phyloP scores from a whole-genome alignment of 768 basidiomycete species.

The Trametes punicea region DNA sequence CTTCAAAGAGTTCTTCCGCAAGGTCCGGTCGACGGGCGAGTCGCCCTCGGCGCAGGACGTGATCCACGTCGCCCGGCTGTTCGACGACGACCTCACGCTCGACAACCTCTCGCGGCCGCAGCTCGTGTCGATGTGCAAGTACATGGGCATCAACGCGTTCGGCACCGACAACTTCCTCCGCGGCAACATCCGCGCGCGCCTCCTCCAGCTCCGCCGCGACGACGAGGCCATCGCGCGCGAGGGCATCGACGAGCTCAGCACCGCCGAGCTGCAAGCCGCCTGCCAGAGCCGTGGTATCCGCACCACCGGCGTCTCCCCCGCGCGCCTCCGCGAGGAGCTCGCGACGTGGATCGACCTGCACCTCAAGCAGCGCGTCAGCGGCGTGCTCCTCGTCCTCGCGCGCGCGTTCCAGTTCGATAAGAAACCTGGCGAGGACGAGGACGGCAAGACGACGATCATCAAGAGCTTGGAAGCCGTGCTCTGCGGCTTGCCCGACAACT shows the following conservation, averaged over 20 bases:
- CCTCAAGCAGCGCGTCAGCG: constrained; percentile 85
- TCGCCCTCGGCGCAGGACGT: constrained; percentile 85
- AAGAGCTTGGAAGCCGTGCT: constrained; percentile 84
- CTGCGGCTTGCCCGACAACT: constrained; percentile 87
- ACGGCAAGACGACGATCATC: constrained; percentile 80
- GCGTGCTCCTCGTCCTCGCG: constrained; percentile 90
- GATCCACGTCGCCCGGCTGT: constrained; percentile 92
- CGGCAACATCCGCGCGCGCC: constrained; percentile 79
- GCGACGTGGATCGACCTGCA: constrained; percentile 92
- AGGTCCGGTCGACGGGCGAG: constrained; percentile 95
- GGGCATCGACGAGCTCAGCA: constrained; percentile 88
- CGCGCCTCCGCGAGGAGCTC: constrained; percentile 85
- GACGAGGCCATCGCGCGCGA: constrained; percentile 91
- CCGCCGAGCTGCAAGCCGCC: constrained; percentile 86
- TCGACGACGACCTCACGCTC: constrained; percentile 95
- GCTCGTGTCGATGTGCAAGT: constrained; percentile 93
- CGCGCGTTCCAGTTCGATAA: constrained; percentile 93
- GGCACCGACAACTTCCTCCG: constrained; percentile 98
- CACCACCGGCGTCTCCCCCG: constrained; percentile 82
- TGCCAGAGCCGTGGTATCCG: constrained; percentile 94
- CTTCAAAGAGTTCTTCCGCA: constrained; percentile 99
- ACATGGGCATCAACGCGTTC: constrained; percentile 98
- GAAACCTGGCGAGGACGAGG: constrained; percentile 68
- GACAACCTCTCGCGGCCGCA: constrained; percentile 99
- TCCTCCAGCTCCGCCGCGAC: constrained; percentile 82